phyloP scores from a whole-genome alignment of 192 early-diverging fungal species.

The Coemansia reversa region DNA sequence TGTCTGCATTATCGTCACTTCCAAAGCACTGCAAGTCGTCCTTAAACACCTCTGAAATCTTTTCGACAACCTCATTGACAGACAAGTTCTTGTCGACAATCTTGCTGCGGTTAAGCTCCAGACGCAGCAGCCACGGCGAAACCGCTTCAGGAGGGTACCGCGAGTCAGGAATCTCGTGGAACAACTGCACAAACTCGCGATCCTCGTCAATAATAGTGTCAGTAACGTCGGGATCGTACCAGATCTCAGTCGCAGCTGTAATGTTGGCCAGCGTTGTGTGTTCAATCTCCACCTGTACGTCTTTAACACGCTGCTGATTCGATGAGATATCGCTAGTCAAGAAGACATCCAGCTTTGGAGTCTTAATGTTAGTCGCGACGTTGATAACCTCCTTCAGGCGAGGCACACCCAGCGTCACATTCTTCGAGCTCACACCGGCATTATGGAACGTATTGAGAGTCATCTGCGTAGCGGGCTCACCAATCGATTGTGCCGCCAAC shows the following conservation, averaged over 20 bases:
- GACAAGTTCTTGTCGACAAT: slow-evolving; percentile 88
- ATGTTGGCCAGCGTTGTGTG: slow-evolving; percentile 88
- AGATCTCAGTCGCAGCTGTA: slow-evolving; percentile 86
- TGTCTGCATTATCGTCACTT: slow-evolving; percentile 86
- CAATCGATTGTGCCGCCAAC: slow-evolving; percentile 97
- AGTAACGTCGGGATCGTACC: slow-evolving; percentile 90
- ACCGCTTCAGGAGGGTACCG: slow-evolving; percentile 61
- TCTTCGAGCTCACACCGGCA: slow-evolving; percentile 96
- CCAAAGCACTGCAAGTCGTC: slow-evolving; percentile 80
- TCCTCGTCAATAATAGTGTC: slow-evolving; percentile 84
- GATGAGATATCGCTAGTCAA: slow-evolving; percentile 67
- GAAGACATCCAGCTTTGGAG: slow-evolving; percentile 80
- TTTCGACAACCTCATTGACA: slow-evolving; percentile 79
- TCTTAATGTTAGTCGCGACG: slow-evolving; percentile 95
- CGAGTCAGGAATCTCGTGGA: slow-evolving; percentile 79
- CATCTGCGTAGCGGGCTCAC: slow-evolving; percentile 99
- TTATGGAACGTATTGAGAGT: slow-evolving; percentile 99
- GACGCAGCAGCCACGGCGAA: slow-evolving; percentile 76
- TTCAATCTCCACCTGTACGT: slow-evolving; percentile 83
- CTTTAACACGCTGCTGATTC: slow-evolving; percentile 82
- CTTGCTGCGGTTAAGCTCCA: slow-evolving; percentile 73
- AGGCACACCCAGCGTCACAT: slow-evolving; percentile 96
- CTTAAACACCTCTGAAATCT: slow-evolving; percentile 76
- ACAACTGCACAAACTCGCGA: slow-evolving; percentile 82
- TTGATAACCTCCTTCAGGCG: slow-evolving; percentile 99